A percentile compares a stretch with the other conserved stretches of the same genome.
These are phyloP conservation scores for Suhomyces vadensis DNA, from an alignment of 805 yeast species.

Conservation along the genomic window DNA sequence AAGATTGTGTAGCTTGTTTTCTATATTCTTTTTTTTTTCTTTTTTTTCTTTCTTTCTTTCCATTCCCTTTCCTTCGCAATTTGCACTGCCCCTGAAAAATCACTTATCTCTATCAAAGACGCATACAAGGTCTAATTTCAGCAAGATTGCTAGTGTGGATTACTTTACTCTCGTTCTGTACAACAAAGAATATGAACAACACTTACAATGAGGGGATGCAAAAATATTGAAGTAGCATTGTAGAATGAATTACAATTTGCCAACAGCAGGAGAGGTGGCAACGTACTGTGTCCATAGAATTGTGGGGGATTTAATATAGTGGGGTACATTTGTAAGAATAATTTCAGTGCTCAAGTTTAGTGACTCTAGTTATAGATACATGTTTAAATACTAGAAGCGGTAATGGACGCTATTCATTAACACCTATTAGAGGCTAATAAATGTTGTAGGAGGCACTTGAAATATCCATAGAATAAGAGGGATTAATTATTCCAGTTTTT, in stretches of 20 bases:
- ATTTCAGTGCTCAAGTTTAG: background rate
- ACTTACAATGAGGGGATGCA: background rate
- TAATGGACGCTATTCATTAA: too few relatives aligned
- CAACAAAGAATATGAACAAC: background rate
- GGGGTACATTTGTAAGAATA: background rate
- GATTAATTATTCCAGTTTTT: background rate
- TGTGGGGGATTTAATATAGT: background rate
- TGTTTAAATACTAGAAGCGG: too few relatives aligned
- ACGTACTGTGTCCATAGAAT: too few relatives aligned
- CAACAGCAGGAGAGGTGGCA: too few relatives aligned
- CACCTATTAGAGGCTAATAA: too few relatives aligned
- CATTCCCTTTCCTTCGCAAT: background rate
- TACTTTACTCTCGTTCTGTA: background rate
- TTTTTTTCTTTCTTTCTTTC: background rate
- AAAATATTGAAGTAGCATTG: too few relatives aligned
- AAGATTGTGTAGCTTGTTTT: background rate
- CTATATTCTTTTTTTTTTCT: background rate
- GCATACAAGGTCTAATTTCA: background rate
- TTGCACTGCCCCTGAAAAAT: constrained; percentile 3
- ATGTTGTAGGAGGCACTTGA: too few relatives aligned
- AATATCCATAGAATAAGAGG: background rate
- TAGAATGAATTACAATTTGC: too few relatives aligned
- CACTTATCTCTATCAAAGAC: constrained; percentile 1
- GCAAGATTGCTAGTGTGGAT: constrained; percentile 2
- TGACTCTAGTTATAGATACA: too few relatives aligned